phyloP scores from a whole-genome alignment of 139 green algal species.

The Chlorella sp. region DNA sequence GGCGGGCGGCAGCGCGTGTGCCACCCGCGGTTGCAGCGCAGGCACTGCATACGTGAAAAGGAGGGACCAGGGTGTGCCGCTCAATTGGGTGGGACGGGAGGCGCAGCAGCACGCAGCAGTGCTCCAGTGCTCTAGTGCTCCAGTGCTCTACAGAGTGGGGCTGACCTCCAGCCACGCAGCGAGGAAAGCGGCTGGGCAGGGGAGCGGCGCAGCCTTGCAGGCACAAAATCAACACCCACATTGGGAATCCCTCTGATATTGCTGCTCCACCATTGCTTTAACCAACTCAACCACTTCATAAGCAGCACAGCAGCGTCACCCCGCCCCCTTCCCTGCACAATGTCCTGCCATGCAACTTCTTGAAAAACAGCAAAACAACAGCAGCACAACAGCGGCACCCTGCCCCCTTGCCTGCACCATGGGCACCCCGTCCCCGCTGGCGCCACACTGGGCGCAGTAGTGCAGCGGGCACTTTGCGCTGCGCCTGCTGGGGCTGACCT shows the following conservation, averaged over 20 bases:
- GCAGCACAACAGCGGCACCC: neutral
- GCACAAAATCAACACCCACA: too few relatives aligned
- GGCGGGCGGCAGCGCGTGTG: slow-evolving; percentile 46
- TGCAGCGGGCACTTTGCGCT: slow-evolving; percentile 52
- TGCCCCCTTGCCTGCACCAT: slow-evolving; percentile 37
- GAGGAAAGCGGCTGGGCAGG: neutral
- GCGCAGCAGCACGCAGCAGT: neutral
- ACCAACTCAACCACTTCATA: too few relatives aligned
- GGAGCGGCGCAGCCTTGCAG: too few relatives aligned
- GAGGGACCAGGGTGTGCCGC: neutral
- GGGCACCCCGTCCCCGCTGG: slow-evolving; percentile 44
- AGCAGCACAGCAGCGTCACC: too few relatives aligned
- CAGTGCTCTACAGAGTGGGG: neutral
- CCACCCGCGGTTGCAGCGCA: slow-evolving; percentile 47
- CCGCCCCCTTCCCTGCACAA: too few relatives aligned
- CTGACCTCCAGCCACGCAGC: neutral
- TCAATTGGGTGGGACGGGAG: neutral
- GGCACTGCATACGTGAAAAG: slow-evolving; percentile 32
- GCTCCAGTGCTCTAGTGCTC: neutral
- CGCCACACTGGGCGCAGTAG: slow-evolving; percentile 53
- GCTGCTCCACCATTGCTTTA: too few relatives aligned
- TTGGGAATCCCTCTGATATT: too few relatives aligned
- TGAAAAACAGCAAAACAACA: too few relatives aligned
- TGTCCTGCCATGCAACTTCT: too few relatives aligned
- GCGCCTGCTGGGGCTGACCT: slow-evolving; percentile 2